A percentile compares a stretch with the other conserved stretches of the same genome.
These are phyloP conservation scores for Sporobolus alterniflorus DNA, from an alignment of 202 grass and related monocot species.

Conservation along the genomic window DNA sequence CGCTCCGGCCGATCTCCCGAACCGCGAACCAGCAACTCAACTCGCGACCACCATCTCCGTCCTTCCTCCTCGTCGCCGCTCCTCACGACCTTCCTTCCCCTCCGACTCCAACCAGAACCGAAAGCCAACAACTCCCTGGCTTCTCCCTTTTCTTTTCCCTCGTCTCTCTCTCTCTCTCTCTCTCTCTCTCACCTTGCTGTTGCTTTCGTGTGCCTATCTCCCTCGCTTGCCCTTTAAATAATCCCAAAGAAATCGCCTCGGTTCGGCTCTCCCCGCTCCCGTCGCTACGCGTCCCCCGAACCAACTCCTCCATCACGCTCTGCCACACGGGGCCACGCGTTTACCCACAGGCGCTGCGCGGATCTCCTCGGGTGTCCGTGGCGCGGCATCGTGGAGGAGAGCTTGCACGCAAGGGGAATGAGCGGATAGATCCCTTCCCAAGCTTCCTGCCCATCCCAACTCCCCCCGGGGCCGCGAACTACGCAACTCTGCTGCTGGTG, in stretches of 20 bases:
- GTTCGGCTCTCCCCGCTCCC: constrained; percentile 8
- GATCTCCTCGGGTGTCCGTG: constrained; percentile 35
- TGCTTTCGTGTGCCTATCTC: constrained; percentile 95
- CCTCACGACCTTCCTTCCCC: background rate
- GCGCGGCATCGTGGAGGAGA: constrained; percentile 18
- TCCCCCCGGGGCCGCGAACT: constrained; percentile 20
- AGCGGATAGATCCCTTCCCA: constrained; percentile 54
- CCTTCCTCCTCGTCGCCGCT: constrained; percentile 4
- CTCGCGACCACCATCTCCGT: constrained; percentile 35
- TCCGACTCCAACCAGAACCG: constrained; percentile 43
- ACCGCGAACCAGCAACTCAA: constrained; percentile 46
- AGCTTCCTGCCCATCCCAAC: constrained; percentile 32
- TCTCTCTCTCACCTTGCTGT: constrained; percentile 58
- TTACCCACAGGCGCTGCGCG: background rate
- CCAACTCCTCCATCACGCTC: background rate
- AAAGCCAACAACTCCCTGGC: constrained; percentile 54
- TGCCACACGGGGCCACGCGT: background rate
- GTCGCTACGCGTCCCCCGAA: constrained; percentile 50
- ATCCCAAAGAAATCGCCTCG: constrained; percentile 65
- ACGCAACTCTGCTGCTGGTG: background rate
- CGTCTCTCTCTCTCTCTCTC: background rate
- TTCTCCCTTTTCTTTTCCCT: constrained; percentile 39
- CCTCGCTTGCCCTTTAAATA: constrained; percentile 68
- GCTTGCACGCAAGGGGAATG: constrained; percentile 86
- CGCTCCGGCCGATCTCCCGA: constrained; percentile 42